Evolutionary conservation across 345 rosid genomes (phyloP).

Genomic region (Trapa bicornis): DNA sequence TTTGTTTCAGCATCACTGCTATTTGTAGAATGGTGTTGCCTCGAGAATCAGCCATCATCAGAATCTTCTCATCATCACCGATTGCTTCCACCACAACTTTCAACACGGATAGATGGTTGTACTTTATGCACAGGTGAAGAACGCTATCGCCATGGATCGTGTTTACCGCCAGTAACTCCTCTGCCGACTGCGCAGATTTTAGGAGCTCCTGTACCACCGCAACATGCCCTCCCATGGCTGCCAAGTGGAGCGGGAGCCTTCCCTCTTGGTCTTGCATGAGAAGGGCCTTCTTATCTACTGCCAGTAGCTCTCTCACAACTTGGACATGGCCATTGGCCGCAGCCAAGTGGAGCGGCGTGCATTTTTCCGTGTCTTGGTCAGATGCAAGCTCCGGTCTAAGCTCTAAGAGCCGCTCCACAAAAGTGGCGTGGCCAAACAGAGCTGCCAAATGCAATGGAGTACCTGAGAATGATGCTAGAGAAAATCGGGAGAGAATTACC

Average conservation of each 20-base stretch:
- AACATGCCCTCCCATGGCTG: background rate
- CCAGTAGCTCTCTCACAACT: background rate
- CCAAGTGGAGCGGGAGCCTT: slow-evolving; percentile 6
- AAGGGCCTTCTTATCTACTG: background rate
- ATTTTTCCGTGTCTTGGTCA: background rate
- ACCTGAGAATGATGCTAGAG: background rate
- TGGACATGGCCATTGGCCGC: background rate
- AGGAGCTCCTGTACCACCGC: background rate
- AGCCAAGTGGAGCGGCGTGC: slow-evolving; percentile 3
- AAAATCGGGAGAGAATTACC: background rate
- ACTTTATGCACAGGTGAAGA: slow-evolving; percentile 7
- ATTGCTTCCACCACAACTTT: background rate
- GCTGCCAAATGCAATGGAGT: background rate
- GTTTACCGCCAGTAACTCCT: rapidly evolving
- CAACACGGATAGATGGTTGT: background rate
- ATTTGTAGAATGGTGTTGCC: slow-evolving; percentile 1
- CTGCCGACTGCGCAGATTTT: background rate
- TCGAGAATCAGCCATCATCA: background rate
- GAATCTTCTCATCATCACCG: background rate
- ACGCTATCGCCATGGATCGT: background rate
- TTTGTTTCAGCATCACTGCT: slow-evolving; percentile 1
- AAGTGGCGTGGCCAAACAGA: background rate
- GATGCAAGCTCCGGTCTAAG: background rate
- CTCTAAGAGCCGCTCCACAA: background rate
- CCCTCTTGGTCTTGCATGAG: slow-evolving; percentile 3